Percentiles rank a stretch among this genome's conserved stretches.
phyloP scores from a whole-genome alignment of 306 rosid species.

The Hippophae gyantsensis region DNA sequence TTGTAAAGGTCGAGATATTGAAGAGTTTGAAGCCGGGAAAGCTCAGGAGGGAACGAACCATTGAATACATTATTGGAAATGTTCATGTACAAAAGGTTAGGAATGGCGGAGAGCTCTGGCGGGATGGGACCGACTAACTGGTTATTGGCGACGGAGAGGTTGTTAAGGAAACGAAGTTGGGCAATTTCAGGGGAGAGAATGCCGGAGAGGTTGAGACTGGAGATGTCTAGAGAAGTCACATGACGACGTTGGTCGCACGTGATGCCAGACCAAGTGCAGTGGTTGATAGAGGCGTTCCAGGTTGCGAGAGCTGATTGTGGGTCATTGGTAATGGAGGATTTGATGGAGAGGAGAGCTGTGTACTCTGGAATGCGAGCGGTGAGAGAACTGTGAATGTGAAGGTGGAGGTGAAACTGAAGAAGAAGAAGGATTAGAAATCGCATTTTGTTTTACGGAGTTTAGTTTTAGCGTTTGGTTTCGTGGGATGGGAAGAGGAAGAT shows the following conservation, averaged over 20 bases:
- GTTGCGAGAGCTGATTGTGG: constrained; percentile 44
- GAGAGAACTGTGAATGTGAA: constrained; percentile 12
- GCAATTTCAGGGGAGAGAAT: constrained; percentile 39
- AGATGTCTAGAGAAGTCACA: constrained; percentile 54
- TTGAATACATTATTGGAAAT: constrained; percentile 75
- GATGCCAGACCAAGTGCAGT: constrained; percentile 64
- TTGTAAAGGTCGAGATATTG: constrained; percentile 68
- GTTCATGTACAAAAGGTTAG: constrained; percentile 51
- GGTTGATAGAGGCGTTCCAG: constrained; percentile 49
- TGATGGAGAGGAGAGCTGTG: constrained; percentile 63
- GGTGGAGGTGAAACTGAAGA: constrained; percentile 23
- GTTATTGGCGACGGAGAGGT: constrained; percentile 46
- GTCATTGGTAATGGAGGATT: constrained; percentile 36
- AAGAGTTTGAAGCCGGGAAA: constrained; percentile 44
- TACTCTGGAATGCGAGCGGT: constrained; percentile 34
- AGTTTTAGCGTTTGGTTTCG: not conserved
- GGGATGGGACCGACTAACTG: constrained; percentile 60
- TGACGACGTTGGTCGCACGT: constrained; percentile 61
- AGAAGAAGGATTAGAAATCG: constrained; percentile 20
- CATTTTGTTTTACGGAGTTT: constrained; percentile 21
- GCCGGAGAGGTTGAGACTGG: constrained; percentile 50
- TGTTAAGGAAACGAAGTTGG: constrained; percentile 47
- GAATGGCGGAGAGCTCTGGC: constrained; percentile 38
- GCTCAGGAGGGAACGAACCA: constrained; percentile 48
- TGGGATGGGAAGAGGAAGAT: not conserved